Evolutionary conservation across 108 stramenopile genomes (phyloP).

Genomic region (Fragilariopsis cylindrus): DNA sequence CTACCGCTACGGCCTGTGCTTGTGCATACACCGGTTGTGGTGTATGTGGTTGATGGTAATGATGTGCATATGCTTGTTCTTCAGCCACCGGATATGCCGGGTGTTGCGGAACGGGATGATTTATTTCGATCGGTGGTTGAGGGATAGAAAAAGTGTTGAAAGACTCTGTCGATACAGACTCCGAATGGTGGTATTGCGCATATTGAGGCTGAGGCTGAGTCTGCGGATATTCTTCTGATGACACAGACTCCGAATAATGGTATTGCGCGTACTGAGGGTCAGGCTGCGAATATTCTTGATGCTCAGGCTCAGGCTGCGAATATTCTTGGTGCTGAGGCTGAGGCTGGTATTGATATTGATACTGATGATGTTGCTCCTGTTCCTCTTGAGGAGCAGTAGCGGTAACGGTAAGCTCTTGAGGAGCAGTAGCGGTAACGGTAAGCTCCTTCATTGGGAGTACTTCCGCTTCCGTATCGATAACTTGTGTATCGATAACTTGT

Average conservation of each 20-base stretch:
- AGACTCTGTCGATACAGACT: not conserved
- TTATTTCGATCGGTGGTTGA: not conserved
- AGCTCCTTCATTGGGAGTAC: not conserved
- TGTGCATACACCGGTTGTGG: not conserved
- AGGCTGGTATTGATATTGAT: not conserved
- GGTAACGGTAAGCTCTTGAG: not conserved
- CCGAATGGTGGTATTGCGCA: not conserved
- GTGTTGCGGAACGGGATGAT: not conserved
- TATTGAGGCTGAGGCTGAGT: not conserved
- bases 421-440: not conserved
- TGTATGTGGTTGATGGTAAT: constrained; percentile 2
- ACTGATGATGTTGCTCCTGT: not conserved
- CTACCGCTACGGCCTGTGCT: too few species aligned
- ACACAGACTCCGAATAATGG: not conserved
- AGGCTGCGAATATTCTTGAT: not conserved
- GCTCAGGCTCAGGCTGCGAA: not conserved
- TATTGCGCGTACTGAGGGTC: not conserved
- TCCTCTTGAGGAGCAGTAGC: not conserved
- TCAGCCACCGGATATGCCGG: not conserved
- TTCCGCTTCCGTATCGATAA: not conserved
- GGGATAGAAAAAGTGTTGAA: constrained; percentile 12
- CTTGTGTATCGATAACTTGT: not conserved
- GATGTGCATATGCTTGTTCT: not conserved
- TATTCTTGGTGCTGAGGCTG: constrained; percentile 1
- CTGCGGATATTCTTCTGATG: not conserved